Percentiles rank a stretch among this genome's conserved stretches.
Conservation (phyloP, 73 alveolate species). For the Stentor roeselii region DNA sequence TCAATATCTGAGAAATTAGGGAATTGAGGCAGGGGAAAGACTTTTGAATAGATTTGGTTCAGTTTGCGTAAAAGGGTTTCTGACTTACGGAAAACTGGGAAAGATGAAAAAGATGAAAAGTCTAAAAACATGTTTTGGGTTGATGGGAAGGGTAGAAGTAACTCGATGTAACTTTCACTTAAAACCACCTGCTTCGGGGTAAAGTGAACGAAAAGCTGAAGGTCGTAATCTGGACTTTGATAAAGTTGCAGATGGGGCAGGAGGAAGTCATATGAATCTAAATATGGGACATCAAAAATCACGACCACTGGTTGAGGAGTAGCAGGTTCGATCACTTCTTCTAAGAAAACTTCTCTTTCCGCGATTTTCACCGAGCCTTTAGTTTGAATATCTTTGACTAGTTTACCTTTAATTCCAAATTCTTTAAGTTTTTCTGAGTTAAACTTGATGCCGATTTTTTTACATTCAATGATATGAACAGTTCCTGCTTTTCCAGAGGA, state of each 20-base stretch:
- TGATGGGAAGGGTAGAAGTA: neutral
- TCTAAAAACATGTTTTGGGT: neutral
- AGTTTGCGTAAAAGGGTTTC: neutral
- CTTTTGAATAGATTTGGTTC: neutral
- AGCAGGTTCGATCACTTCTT: constrained; percentile 13
- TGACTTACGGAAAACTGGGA: neutral
- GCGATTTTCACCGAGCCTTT: neutral
- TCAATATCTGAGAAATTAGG: neutral
- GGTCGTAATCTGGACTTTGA: neutral
- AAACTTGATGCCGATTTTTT: neutral
- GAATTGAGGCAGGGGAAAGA: neutral
- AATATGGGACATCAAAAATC: constrained; percentile 3
- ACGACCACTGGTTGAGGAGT: constrained; percentile 12
- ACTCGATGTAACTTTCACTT: neutral
- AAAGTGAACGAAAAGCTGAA: neutral
- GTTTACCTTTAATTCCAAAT: neutral
- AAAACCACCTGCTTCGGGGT: neutral
- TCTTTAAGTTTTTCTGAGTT: neutral
- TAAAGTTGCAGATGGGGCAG: neutral
- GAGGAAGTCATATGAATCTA: neutral
- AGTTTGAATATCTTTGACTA: neutral
- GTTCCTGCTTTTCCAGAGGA: neutral
- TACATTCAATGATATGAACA: constrained; percentile 23
- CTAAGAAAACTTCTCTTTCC: constrained; percentile 20
- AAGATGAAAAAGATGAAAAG: neutral